Evolutionary conservation across 2,329 filamentous ascomycete genomes (phyloP).

Genomic region (Colletotrichum shisoi): DNA sequence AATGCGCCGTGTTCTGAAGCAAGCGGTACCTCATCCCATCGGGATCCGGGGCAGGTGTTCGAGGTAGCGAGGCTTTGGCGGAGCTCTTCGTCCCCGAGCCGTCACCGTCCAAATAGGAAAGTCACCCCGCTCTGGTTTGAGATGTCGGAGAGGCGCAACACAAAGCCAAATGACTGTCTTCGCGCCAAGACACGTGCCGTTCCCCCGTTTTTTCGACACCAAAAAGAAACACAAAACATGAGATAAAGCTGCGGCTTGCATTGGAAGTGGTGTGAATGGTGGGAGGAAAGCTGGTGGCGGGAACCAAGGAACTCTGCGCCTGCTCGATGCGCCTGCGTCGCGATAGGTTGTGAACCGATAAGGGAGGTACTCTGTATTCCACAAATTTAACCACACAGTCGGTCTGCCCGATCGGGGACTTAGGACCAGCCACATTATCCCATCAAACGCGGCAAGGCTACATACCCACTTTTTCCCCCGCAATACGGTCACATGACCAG

Average conservation of each 20-base stretch:
- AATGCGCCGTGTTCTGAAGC: constrained; percentile 4
- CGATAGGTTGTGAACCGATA: constrained; percentile 22
- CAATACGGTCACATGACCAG: too few relatives aligned
- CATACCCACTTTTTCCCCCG: too few relatives aligned
- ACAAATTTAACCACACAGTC: not conserved
- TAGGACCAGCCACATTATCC: constrained; percentile 22
- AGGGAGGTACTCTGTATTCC: not conserved
- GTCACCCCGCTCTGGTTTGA: not conserved
- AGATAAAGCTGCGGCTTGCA: constrained; percentile 4
- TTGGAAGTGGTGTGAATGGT: constrained; percentile 2
- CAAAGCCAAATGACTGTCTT: constrained; percentile 12
- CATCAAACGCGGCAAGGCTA: too few relatives aligned
- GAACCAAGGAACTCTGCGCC: constrained; percentile 8
- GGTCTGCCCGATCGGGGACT: not conserved
- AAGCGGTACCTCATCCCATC: not conserved
- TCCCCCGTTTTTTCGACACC: not conserved
- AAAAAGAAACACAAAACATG: constrained; percentile 12
- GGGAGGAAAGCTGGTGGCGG: constrained; percentile 11
- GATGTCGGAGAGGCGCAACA: constrained; percentile 1
- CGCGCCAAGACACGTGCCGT: constrained; percentile 20
- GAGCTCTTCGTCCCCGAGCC: not conserved
- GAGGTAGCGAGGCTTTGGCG: not conserved
- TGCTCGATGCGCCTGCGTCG: constrained; percentile 13
- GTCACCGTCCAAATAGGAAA: constrained; percentile 9
- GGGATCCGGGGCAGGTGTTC: not conserved